A percentile compares a stretch with the other conserved stretches of the same genome.
These are phyloP conservation scores for Sclerotinia spermophila DNA, from an alignment of 2,329 filamentous ascomycete genomes.

Conservation along the genomic window DNA sequence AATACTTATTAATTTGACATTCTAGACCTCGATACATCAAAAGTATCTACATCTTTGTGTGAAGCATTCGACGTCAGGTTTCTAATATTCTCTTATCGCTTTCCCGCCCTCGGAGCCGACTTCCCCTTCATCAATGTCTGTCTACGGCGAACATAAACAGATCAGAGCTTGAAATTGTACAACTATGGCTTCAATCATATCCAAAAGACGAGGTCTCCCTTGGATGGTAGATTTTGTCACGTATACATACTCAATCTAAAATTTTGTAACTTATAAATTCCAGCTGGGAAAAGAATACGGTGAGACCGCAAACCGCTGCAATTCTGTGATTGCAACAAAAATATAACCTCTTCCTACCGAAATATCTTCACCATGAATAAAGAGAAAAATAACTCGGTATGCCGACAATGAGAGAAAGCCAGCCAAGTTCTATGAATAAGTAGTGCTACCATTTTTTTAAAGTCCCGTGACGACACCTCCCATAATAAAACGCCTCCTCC, in stretches of 20 bases:
- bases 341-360: conserved; percentile 10
- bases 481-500: conserved; percentile 27
- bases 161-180: not conserved
- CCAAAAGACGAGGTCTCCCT: not conserved
- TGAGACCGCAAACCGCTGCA: not conserved
- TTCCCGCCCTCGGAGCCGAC: not conserved
- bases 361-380: conserved; percentile 17
- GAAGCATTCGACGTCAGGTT: not conserved
- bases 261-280: not conserved
- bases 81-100: not conserved
- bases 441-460: conserved; percentile 22
- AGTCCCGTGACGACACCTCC: conserved; percentile 20
- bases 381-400: conserved; percentile 17
- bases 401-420: conserved; percentile 19
- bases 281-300: not conserved
- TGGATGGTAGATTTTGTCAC: not conserved
- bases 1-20: not conserved
- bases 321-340: conserved; percentile 12
- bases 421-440: conserved; percentile 21
- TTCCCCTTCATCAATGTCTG: not conserved
- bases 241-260: not conserved
- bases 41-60: not conserved
- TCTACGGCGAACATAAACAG: not conserved
- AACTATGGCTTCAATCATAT: not conserved
- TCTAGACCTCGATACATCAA: not conserved